Evolutionary conservation across 192 early-diverging fungal genomes (phyloP).

Genomic region (Mortierella hygrophila): DNA sequence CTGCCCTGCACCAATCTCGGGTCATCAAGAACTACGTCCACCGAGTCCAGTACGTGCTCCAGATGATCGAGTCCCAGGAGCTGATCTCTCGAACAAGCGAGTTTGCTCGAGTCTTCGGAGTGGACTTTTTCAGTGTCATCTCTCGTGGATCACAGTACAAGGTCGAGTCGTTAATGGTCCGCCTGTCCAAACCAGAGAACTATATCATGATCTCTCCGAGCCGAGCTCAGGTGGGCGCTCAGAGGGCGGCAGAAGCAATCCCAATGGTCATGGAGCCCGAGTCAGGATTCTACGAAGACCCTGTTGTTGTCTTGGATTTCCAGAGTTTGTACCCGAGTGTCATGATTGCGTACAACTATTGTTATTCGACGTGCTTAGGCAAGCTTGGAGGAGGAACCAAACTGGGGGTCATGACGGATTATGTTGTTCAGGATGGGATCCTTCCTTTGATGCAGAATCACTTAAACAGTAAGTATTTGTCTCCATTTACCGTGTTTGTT

Average conservation of each 20-base stretch:
- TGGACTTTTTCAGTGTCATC: conserved; percentile 89
- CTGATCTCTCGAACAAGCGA: conserved; percentile 81
- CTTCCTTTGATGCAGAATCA: conserved; percentile 76
- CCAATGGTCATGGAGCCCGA: conserved; percentile 92
- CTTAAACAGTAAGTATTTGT: conserved; percentile 64
- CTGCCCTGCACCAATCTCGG: conserved; percentile 67
- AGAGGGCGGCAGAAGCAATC: conserved; percentile 86
- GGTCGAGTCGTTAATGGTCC: conserved; percentile 87
- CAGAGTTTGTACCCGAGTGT: conserved; percentile 95
- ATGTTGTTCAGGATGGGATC: conserved; percentile 72
- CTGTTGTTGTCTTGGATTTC: conserved; percentile 92
- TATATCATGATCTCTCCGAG: conserved; percentile 84
- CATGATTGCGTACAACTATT: conserved; percentile 98
- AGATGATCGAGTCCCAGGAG: conserved; percentile 79
- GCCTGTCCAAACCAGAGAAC: conserved; percentile 82
- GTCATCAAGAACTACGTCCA: conserved; percentile 77
- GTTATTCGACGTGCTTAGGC: conserved; percentile 93
- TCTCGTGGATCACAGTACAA: conserved; percentile 93
- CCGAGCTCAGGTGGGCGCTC: conserved; percentile 76
- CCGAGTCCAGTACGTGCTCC: conserved; percentile 73
- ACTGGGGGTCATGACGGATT: conserved; percentile 73
- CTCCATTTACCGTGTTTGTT: neutral
- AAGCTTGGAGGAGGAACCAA: conserved; percentile 59
- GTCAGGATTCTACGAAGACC: conserved; percentile 86
- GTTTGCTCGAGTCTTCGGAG: conserved; percentile 92